Conservation (phyloP, 441 rosid species). For the Capsella rubella region DNA sequence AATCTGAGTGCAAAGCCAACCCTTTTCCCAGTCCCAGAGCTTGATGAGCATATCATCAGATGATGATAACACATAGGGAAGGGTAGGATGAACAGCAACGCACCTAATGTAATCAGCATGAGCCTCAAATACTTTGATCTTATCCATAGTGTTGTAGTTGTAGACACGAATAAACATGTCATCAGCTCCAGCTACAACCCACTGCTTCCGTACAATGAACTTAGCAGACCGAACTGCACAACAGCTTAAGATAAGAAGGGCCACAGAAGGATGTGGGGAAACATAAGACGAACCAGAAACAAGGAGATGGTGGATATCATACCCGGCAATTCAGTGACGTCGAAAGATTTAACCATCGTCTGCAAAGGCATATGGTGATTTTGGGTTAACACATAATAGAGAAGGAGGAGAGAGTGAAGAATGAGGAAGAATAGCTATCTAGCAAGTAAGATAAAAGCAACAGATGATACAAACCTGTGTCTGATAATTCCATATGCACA, state of each 20-base stretch:
- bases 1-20: conserved; percentile 72
- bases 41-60: conserved; percentile 96
- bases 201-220: conserved; percentile 76
- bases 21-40: conserved; percentile 97
- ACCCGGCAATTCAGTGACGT: conserved; percentile 81
- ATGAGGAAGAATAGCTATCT: conserved; percentile 2
- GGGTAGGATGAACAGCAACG: conserved; percentile 79
- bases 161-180: conserved; percentile 82
- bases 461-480: conserved; percentile 57
- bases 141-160: conserved; percentile 76
- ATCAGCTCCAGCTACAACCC: conserved; percentile 93
- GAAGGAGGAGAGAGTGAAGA: conserved; percentile 6
- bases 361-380: conserved; percentile 40
- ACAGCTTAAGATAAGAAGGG: conserved; percentile 24
- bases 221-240: conserved; percentile 82
- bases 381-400: conserved; percentile 17
- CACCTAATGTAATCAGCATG: conserved; percentile 85
- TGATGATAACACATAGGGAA: conserved; percentile 75
- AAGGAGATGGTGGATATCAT: conserved; percentile 18
- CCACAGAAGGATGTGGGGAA: conserved; percentile 7
- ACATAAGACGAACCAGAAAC: neutral
- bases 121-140: conserved; percentile 82
- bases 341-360: conserved; percentile 73
- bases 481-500: conserved; percentile 86
- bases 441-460: conserved; percentile 1